These are phyloP conservation scores for Amanita muscaria DNA, from an alignment of 768 basidiomycete species.

Conservation along the genomic window DNA sequence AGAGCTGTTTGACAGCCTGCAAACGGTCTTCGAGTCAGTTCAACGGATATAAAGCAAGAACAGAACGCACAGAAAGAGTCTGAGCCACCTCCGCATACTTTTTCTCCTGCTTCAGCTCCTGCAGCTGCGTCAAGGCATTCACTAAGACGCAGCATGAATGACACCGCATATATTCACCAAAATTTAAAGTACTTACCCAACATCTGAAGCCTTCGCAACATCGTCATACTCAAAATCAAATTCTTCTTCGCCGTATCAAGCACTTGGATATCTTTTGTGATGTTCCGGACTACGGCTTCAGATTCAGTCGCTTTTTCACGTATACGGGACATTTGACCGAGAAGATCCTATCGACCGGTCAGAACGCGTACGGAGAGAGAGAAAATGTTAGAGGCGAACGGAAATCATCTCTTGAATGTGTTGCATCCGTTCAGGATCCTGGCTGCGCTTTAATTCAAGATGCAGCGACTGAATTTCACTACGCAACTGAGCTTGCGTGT, in stretches of 20 bases:
- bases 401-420: slow-evolving; percentile 95
- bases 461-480: slow-evolving; percentile 64
- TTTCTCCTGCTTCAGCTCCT: slow-evolving; percentile 67
- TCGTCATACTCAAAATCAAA: slow-evolving; percentile 82
- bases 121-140: slow-evolving; percentile 74
- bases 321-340: slow-evolving; percentile 93
- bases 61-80: slow-evolving; percentile 52
- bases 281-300: slow-evolving; percentile 90
- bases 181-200: slow-evolving; percentile 49
- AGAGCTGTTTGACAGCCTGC: slow-evolving; percentile 85
- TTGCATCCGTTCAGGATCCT: slow-evolving; percentile 85
- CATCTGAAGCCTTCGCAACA: slow-evolving; percentile 87
- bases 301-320: slow-evolving; percentile 96
- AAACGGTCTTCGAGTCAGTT: slow-evolving; percentile 2
- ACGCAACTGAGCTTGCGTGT: slow-evolving; percentile 63
- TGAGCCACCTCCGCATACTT: slow-evolving; percentile 80
- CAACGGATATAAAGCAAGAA: neutral
- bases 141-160: slow-evolving; percentile 34
- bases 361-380: neutral
- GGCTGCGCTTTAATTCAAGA: slow-evolving; percentile 59
- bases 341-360: slow-evolving; percentile 56
- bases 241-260: slow-evolving; percentile 93
- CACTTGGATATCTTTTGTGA: slow-evolving; percentile 94
- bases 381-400: slow-evolving; percentile 33
- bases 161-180: neutral